Percentiles rank a stretch among this genome's conserved stretches.
phyloP scores from a whole-genome alignment of 2,329 filamentous ascomycete genomes.

The Botrytis paeoniae region DNA sequence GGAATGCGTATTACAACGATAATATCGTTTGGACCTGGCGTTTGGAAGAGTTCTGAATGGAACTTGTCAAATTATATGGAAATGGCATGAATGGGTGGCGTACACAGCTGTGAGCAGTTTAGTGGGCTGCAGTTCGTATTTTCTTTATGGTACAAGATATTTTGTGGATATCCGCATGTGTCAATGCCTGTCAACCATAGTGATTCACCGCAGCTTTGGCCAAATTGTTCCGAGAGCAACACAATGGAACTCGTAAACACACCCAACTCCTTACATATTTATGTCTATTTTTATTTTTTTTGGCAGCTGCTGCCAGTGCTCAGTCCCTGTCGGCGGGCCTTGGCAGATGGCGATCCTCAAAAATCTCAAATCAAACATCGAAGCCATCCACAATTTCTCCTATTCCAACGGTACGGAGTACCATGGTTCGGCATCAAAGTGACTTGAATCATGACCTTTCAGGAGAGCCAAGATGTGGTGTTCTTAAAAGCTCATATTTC shows the following conservation, averaged over 20 bases:
- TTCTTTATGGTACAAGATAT: neutral
- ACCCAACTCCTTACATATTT: neutral
- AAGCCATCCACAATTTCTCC: constrained; percentile 5
- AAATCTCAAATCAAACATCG: neutral
- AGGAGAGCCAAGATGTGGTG: neutral
- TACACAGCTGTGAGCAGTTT: constrained; percentile 7
- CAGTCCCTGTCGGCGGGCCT: neutral
- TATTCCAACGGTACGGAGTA: neutral
- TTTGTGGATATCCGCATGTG: neutral
- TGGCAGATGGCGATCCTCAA: neutral
- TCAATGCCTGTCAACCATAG: neutral
- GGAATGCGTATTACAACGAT: neutral
- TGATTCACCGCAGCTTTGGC: neutral
- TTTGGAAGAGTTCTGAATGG: neutral
- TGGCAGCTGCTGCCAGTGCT: neutral
- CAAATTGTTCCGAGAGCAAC: neutral
- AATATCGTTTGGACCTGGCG: neutral
- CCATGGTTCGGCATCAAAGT: neutral
- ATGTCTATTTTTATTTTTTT: neutral
- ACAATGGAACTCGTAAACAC: neutral
- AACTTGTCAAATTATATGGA: constrained; percentile 2
- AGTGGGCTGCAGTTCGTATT: neutral
- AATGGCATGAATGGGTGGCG: constrained; percentile 9
- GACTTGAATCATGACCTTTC: neutral
- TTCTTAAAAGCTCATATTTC: neutral